These are phyloP conservation scores for Cutaneotrichosporon sp. DNA, from an alignment of 1,284 basidiomycete species.

Conservation along the genomic window DNA sequence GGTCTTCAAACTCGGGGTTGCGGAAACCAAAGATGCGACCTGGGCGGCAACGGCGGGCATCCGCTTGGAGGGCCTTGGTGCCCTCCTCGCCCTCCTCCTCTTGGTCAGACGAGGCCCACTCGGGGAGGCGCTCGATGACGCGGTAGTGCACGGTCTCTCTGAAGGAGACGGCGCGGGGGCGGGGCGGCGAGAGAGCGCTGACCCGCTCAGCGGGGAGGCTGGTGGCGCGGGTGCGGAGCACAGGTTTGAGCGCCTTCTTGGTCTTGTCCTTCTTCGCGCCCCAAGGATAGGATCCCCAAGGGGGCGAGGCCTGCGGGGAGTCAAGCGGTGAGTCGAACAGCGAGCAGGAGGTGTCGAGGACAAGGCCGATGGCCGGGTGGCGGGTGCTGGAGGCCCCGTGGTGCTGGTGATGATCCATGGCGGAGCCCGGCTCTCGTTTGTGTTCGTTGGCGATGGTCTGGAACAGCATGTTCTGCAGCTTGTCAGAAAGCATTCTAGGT, in stretches of 20 bases:
- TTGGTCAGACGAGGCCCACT: neutral
- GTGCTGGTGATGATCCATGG: too few relatives aligned
- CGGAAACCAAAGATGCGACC: neutral
- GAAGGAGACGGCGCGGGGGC: conserved; percentile 9
- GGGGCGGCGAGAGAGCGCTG: neutral
- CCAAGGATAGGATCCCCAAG: neutral
- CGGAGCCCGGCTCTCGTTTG: too few relatives aligned
- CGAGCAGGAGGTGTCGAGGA: too few relatives aligned
- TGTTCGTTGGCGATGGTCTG: too few relatives aligned
- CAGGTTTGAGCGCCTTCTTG: neutral
- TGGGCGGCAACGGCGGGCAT: neutral
- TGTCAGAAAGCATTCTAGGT: too few relatives aligned
- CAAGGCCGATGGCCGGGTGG: too few relatives aligned
- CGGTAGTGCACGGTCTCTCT: conserved; percentile 8
- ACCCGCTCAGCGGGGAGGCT: neutral
- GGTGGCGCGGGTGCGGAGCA: neutral
- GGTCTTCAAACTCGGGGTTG: neutral
- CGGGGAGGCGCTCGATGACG: conserved; percentile 19
- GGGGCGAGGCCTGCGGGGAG: neutral
- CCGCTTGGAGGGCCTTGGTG: neutral
- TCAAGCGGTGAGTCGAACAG: too few relatives aligned
- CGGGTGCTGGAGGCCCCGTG: too few relatives aligned
- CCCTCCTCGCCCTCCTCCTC: neutral
- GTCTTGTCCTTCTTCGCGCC: neutral
- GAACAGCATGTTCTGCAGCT: too few relatives aligned